Base-by-base conservation (phyloP, 768 basidiomycete genomes). In the Clitopilus hobsonii region DNA sequence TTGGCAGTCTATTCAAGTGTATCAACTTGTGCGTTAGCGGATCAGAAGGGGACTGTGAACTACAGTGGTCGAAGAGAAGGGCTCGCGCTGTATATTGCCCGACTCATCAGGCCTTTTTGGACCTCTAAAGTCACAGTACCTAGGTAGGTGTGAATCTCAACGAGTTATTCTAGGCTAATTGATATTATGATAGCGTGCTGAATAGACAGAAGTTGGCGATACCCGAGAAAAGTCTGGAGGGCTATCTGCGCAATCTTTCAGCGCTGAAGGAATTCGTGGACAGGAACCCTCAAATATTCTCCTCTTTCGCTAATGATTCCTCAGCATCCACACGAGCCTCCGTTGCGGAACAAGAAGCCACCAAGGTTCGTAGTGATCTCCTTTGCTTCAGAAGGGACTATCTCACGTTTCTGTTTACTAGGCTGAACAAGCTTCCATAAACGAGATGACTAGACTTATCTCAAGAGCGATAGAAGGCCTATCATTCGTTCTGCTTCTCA, bases 21-120 rank as follows among this genome's bases (percentile, higher is more conserved):
- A 47, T 29, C 56, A 25, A 55, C 32, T 27, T 48, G 6, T 29
- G 54, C n/a, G 38, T 18, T 56, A 84, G 86, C 81, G 36, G 87
- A 89, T 59, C 81, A 76, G 61, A 82, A 85, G 50, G 88, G 89
- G 14, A 87, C 80, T 47, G 83, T 88, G 2, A 82, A 84, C 53
- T 97, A 89, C 69, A 94, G 91, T 60, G 90, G 94, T 26, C 80
- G 94, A 54, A 81, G 94, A 56, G 92, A 97, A 71, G 95, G 92
- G 1, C 78, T 98, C 49, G 88, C 88, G 0, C 69, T 96, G 25
- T 94, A 94, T 67, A 85, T 98, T 66, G 83, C 92, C 6, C 81
- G 97, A 41, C 76, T 97, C 23, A 73, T 97, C 20, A 75, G 93
- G 27, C 90, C 93, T 1, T 76, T 97, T 57, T 98, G 97, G 96